phyloP scores from a whole-genome alignment of 306 rosid genomes.

The Macrotyloma uniflorum region DNA sequence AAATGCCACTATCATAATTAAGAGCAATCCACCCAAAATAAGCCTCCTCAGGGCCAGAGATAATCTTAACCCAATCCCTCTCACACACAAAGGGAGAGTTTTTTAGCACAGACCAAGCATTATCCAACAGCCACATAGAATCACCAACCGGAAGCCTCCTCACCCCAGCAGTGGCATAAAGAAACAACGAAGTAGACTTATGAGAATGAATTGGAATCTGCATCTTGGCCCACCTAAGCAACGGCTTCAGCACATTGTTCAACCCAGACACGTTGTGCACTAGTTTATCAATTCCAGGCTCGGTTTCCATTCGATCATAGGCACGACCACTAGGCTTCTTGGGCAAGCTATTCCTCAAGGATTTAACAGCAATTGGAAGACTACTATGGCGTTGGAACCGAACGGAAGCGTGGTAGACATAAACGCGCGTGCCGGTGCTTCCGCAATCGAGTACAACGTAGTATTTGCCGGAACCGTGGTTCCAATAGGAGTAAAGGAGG shows the following conservation, averaged over 20 bases:
- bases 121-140: conserved; percentile 80
- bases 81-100: conserved; percentile 74
- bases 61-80: conserved; percentile 75
- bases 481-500: conserved; percentile 68
- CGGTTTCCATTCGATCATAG: conserved; percentile 89
- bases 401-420: conserved; percentile 71
- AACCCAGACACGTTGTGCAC: conserved; percentile 70
- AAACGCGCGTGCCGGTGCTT: conserved; percentile 86
- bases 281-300: conserved; percentile 89
- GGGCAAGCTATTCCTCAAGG: conserved; percentile 46
- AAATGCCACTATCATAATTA: conserved; percentile 64
- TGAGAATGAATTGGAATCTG: conserved; percentile 76
- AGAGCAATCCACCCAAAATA: conserved; percentile 97
- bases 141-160: conserved; percentile 68
- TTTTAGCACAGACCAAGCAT: conserved; percentile 79
- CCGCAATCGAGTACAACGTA: conserved; percentile 92
- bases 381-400: conserved; percentile 47
- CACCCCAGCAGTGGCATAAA: conserved; percentile 95
- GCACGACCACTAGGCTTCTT: conserved; percentile 72
- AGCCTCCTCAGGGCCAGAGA: conserved; percentile 90
- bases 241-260: conserved; percentile 70
- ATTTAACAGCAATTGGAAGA: conserved; percentile 67
- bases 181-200: conserved; percentile 69
- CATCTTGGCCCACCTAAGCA: conserved; percentile 83
- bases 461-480: conserved; percentile 60